These are phyloP conservation scores for Fusarium dlaminii DNA, from an alignment of 2,329 filamentous ascomycete species.

Conservation along the genomic window DNA sequence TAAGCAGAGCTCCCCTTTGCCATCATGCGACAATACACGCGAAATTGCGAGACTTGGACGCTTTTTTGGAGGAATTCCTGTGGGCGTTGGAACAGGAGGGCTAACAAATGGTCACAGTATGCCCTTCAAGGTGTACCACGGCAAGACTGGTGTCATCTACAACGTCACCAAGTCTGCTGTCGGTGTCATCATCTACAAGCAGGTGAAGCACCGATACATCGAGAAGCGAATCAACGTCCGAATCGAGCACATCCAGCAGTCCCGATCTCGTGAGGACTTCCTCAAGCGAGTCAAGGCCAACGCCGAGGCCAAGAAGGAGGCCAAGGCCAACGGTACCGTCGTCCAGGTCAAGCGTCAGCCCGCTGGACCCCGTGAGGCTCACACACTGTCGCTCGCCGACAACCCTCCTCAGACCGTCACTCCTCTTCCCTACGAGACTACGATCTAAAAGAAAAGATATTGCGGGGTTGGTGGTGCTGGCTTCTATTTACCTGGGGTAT, in stretches of 20 bases:
- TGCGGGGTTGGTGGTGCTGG: slow-evolving; percentile 46
- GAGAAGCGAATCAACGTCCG: slow-evolving; percentile 99
- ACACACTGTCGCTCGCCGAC: slow-evolving; percentile 81
- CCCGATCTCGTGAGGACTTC: slow-evolving; percentile 97
- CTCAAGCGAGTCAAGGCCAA: slow-evolving; percentile 96
- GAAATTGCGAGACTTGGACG: slow-evolving; percentile 25
- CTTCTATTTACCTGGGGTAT: slow-evolving; percentile 55
- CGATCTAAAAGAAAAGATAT: slow-evolving; percentile 75
- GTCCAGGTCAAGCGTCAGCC: slow-evolving; percentile 95
- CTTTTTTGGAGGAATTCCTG: slow-evolving; percentile 7
- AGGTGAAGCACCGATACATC: slow-evolving; percentile 99
- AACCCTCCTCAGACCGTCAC: slow-evolving; percentile 91
- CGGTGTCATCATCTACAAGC: slow-evolving; percentile 99
- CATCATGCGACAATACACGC: slow-evolving; percentile 23
- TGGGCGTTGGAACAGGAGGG: slow-evolving; percentile 15
- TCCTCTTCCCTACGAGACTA: slow-evolving; percentile 96
- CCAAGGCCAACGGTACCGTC: slow-evolving; percentile 87
- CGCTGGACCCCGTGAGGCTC: slow-evolving; percentile 79
- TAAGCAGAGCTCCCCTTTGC: slow-evolving; percentile 58
- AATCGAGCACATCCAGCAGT: slow-evolving; percentile 95
- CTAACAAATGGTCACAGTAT: slow-evolving; percentile 70
- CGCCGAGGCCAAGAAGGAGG: slow-evolving; percentile 90
- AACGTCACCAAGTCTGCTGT: slow-evolving; percentile 99
- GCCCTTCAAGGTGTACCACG: slow-evolving; percentile 99
- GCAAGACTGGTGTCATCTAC: slow-evolving; percentile 98